These are phyloP conservation scores for Senna tora DNA, from an alignment of 306 rosid genomes.

Conservation along the genomic window DNA sequence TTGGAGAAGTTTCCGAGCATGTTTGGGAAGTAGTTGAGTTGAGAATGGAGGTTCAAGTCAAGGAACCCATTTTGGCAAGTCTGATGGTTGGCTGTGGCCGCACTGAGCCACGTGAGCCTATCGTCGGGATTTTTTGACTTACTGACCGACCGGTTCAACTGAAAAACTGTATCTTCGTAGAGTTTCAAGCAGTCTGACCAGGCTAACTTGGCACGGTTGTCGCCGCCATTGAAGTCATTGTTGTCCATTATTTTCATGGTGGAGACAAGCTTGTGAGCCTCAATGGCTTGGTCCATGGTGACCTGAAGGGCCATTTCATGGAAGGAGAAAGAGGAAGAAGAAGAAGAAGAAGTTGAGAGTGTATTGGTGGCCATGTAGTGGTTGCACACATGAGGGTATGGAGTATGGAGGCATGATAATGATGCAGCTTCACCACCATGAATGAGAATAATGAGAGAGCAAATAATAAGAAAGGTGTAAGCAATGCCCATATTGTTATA, in stretches of 20 bases:
- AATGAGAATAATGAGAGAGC: conserved; percentile 35
- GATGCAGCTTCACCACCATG: conserved; percentile 32
- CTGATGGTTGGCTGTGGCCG: conserved; percentile 74
- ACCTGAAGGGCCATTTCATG: conserved; percentile 53
- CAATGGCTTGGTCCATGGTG: conserved; percentile 69
- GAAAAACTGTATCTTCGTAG: conserved; percentile 64
- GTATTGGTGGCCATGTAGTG: conserved; percentile 48
- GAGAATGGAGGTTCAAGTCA: conserved; percentile 50
- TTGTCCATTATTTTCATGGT: conserved; percentile 47
- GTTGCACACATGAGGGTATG: conserved; percentile 65
- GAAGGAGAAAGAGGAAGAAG: conserved; percentile 46
- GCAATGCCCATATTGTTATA: conserved; percentile 42
- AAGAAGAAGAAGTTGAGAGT: conserved; percentile 44
- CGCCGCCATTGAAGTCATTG: conserved; percentile 42
- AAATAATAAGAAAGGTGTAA: conserved; percentile 33
- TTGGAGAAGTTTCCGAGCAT: conserved; percentile 66
- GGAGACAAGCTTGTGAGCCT: conserved; percentile 57
- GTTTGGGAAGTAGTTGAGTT: conserved; percentile 48
- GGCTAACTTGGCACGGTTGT: conserved; percentile 50
- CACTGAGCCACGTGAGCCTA: conserved; percentile 67
- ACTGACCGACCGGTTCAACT: conserved; percentile 55
- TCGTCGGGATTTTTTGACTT: conserved; percentile 47
- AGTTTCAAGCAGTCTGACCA: conserved; percentile 79
- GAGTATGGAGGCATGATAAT: conserved; percentile 71
- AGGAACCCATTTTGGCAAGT: conserved; percentile 76